phyloP scores from a whole-genome alignment of 768 basidiomycete genomes.

The Amyloporia xantha region DNA sequence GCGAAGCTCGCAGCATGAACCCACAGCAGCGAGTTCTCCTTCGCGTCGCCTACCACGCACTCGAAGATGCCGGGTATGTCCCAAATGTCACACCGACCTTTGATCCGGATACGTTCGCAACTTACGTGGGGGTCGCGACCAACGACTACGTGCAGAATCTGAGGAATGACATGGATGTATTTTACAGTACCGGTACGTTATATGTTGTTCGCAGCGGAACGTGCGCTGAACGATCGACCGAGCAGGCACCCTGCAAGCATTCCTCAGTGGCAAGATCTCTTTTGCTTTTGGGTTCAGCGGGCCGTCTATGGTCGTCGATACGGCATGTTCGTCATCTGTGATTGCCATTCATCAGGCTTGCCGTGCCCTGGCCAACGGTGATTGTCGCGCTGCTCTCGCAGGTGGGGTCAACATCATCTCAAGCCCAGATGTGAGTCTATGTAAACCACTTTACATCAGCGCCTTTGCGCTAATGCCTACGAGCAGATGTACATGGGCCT shows the following conservation, averaged over 20 bases:
- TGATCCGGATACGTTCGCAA: constrained; percentile 50
- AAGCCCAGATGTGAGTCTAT: constrained; percentile 55
- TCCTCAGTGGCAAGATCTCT: constrained; percentile 66
- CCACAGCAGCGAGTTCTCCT: constrained; percentile 69
- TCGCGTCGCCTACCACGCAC: constrained; percentile 58
- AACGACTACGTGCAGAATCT: constrained; percentile 67
- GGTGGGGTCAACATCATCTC: constrained; percentile 71
- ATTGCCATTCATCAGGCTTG: constrained; percentile 66
- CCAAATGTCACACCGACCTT: constrained; percentile 49
- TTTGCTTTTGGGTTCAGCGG: constrained; percentile 63
- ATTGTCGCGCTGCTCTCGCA: constrained; percentile 64
- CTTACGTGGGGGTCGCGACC: constrained; percentile 64
- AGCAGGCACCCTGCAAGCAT: constrained; percentile 62
- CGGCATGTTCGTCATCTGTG: constrained; percentile 67
- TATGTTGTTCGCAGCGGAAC: constrained; percentile 6
- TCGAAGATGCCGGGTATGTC: constrained; percentile 67
- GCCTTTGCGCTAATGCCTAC: constrained; percentile 3
- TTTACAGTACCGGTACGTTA: constrained; percentile 57
- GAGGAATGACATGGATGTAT: constrained; percentile 54
- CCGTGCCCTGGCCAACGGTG: constrained; percentile 53
- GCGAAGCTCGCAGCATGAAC: constrained; percentile 72
- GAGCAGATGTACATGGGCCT: constrained; percentile 62
- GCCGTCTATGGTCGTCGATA: constrained; percentile 67
- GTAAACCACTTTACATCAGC: not conserved
- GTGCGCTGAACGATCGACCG: too few relatives aligned